These are phyloP conservation scores for Amyloporia xantha DNA, from an alignment of 768 basidiomycete species.

Conservation along the genomic window DNA sequence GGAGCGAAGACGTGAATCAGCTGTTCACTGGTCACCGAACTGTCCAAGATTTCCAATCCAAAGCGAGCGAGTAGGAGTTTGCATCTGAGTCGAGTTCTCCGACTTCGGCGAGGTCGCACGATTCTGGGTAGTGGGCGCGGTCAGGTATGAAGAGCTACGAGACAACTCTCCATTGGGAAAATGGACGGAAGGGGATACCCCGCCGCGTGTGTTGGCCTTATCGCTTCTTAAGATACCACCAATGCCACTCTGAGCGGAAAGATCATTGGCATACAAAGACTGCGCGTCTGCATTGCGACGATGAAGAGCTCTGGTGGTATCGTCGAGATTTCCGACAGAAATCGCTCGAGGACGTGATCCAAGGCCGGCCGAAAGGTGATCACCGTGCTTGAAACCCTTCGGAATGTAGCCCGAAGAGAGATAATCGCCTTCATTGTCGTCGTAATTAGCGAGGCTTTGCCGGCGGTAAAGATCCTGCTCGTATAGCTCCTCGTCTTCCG, in stretches of 20 bases:
- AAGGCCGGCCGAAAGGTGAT: constrained; percentile 50
- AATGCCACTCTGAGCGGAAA: constrained; percentile 33
- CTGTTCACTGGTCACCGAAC: constrained; percentile 89
- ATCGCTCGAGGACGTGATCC: constrained; percentile 68
- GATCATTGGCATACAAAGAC: constrained; percentile 49
- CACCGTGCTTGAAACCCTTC: constrained; percentile 68
- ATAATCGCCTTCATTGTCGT: constrained; percentile 46
- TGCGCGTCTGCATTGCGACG: constrained; percentile 53
- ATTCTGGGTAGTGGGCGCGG: constrained; percentile 57
- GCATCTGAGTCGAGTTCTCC: constrained; percentile 68
- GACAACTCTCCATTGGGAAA: constrained; percentile 61
- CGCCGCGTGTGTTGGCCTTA: constrained; percentile 41
- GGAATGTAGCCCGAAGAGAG: constrained; percentile 55
- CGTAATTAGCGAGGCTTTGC: constrained; percentile 56
- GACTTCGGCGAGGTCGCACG: constrained; percentile 81
- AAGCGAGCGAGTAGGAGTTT: constrained; percentile 90
- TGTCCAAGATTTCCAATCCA: constrained; percentile 99
- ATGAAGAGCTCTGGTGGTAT: constrained; percentile 64
- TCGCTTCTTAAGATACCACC: constrained; percentile 54
- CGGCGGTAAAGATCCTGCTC: constrained; percentile 50
- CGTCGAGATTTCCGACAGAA: constrained; percentile 84
- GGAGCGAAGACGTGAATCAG: constrained; percentile 93
- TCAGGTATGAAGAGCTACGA: constrained; percentile 59
- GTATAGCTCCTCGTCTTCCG: constrained; percentile 70
- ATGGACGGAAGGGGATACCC: constrained; percentile 49